These are phyloP conservation scores for Dentipellis sp. DNA, from an alignment of 768 basidiomycete genomes.

Conservation along the genomic window DNA sequence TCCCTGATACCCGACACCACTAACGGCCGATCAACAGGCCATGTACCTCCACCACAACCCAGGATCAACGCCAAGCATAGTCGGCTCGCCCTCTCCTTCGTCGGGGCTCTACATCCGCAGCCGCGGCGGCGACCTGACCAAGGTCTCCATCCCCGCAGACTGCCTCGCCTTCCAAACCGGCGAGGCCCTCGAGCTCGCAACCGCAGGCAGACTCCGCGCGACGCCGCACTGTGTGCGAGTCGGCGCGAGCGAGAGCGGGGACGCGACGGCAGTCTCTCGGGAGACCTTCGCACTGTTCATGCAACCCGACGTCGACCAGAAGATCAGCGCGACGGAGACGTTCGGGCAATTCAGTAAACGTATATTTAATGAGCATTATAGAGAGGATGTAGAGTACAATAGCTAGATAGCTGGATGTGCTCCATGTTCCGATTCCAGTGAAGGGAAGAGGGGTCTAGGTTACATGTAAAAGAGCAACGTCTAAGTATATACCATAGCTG, in stretches of 20 bases:
- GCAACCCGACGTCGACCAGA: slow-evolving; percentile 80
- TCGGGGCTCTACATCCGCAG: slow-evolving; percentile 92
- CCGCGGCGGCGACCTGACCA: slow-evolving; percentile 66
- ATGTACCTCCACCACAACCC: slow-evolving; percentile 63
- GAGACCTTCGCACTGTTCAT: slow-evolving; percentile 89
- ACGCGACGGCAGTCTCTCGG: slow-evolving; percentile 41
- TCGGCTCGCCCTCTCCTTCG: slow-evolving; percentile 60
- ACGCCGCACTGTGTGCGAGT: slow-evolving; percentile 94
- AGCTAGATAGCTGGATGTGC: background rate
- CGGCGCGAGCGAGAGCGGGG: slow-evolving; percentile 36
- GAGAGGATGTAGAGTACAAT: slow-evolving; percentile 21
- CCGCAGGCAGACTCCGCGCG: slow-evolving; percentile 69
- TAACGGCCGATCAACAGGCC: slow-evolving; percentile 37
- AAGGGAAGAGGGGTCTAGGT: background rate
- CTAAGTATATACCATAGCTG: background rate
- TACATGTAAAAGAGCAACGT: background rate
- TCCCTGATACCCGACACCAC: background rate
- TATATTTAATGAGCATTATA: slow-evolving; percentile 59
- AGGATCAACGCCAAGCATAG: slow-evolving; percentile 30
- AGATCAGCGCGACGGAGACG: slow-evolving; percentile 58
- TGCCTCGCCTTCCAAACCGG: slow-evolving; percentile 96
- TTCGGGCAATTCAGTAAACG: slow-evolving; percentile 89
- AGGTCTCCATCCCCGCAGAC: slow-evolving; percentile 78
- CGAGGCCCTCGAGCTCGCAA: slow-evolving; percentile 88
- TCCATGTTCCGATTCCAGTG: background rate